Evolutionary conservation across 2,329 filamentous ascomycete genomes (phyloP), one percentile per base, ranked within the genome.

Genomic region (Xylaria sp.): DNA sequence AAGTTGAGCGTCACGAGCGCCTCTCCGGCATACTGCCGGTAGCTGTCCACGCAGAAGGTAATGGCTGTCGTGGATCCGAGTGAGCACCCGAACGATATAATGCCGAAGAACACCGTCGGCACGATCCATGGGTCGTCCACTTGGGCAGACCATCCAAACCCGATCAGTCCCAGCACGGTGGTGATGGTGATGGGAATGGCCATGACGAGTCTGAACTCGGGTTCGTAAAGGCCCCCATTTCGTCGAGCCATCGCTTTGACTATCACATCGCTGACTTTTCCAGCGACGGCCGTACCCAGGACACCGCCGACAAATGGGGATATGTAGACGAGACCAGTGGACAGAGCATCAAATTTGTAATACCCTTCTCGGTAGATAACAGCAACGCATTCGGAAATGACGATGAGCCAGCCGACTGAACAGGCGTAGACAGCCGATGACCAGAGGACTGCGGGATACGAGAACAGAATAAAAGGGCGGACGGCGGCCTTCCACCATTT

Each of bases 1-100:
- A 97, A 96, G 76, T 97, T 98, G 72, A 98, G 83, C 22, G 95
- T 97, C 15, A 98, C 96, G 38, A 98, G 85, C 2, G 95, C 94
- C 79, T 98, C 95, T 22, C 94, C 94, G 0, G 95, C 95, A 78
- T 97, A 97, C 75, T 96, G 91, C 11, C 94, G 86, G 79, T 98
- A 97, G 71, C 90, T 94, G 80, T 98, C 95, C 7, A 98, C 93
- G 61, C 92, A 94, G 74, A 97, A 98, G 0, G 95, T 97, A 75
- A 98, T 97, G 22, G 93, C 86, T 0, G 94, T 98, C 0, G 95
- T 97, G 31, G 91, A 94, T 0, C 93, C 95, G 1, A 98, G 84
- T 2, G 92, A 92, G 80, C 95, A 97, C 0, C 95, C 96, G 75
- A 98, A 97, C 0, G 92, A 96, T 36, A 97, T 89, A 54, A 97